These are phyloP conservation scores for Calonectria pseudoturangicola DNA, from an alignment of 2,329 filamentous ascomycete species.

Conservation along the genomic window DNA sequence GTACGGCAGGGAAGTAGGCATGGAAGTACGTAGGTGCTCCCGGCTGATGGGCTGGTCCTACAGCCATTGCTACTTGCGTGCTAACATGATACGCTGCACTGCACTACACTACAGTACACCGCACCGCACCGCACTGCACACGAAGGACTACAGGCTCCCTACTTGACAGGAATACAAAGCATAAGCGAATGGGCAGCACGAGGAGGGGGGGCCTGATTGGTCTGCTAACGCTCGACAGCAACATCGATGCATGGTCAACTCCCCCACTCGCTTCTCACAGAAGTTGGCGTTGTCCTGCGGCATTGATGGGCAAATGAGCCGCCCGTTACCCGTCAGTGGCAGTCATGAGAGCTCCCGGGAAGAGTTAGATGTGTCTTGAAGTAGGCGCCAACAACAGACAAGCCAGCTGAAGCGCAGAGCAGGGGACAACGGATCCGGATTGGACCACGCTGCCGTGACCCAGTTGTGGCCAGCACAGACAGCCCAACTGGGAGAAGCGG, in stretches of 20 bases:
- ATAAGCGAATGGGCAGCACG: background rate
- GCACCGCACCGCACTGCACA: background rate
- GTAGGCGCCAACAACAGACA: constrained; percentile 11
- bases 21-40: background rate
- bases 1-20: constrained; percentile 5
- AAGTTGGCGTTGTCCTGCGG: background rate
- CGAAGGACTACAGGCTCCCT: background rate
- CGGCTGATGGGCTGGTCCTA: background rate
- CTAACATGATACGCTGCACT: background rate
- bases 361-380: constrained; percentile 28
- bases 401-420: constrained; percentile 30
- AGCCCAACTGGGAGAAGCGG: constrained; percentile 21
- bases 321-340: constrained; percentile 2
- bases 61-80: constrained; percentile 2
- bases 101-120: too few species aligned
- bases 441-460: constrained; percentile 39
- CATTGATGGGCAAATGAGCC: background rate
- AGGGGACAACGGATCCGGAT: constrained; percentile 44
- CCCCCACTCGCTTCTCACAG: background rate
- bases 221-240: background rate
- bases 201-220: background rate
- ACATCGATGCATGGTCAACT: background rate
- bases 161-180: background rate
- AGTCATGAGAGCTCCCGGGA: constrained; percentile 8
- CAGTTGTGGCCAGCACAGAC: constrained; percentile 30